Conservation (phyloP, 139 green algal genomes). For the Tetraselmis chui region DNA sequence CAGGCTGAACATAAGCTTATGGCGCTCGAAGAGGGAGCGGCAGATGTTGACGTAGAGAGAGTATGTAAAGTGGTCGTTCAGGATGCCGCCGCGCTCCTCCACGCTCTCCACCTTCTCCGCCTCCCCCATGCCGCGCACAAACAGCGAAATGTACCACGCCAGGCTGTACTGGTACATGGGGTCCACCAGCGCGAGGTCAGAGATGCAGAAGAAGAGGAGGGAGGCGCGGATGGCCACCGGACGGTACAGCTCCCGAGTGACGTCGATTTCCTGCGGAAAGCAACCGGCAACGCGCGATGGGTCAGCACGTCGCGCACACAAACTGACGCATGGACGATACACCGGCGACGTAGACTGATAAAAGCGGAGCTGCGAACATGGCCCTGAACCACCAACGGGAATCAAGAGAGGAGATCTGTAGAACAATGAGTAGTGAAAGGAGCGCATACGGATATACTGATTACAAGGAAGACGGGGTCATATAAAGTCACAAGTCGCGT, state of each 20-base stretch:
- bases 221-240: constrained; percentile 55
- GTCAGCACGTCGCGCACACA: too few species aligned
- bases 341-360: too few species aligned
- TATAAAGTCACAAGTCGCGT: too few species aligned
- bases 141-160: constrained; percentile 44
- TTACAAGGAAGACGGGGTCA: too few species aligned
- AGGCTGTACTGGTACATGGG: constrained; percentile 79
- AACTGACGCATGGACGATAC: too few species aligned
- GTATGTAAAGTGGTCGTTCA: constrained; percentile 78
- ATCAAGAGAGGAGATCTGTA: too few species aligned
- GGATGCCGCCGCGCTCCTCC: constrained; percentile 41
- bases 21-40: constrained; percentile 64
- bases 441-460: too few species aligned
- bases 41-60: constrained; percentile 74
- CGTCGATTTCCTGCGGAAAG: constrained; percentile 66
- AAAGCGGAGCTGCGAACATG: too few species aligned
- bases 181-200: constrained; percentile 62
- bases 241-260: constrained; percentile 63
- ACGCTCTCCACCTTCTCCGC: constrained; percentile 38
- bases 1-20: constrained; percentile 78
- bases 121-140: constrained; percentile 4
- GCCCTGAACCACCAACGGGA: too few species aligned
- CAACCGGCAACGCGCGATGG: too few species aligned
- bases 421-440: too few species aligned
- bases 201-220: constrained; percentile 76